Evolutionary conservation across 106 monocot species (phyloP), one percentile per base, ranked within the genome.

Genomic region (Cymbidium sinense): DNA sequence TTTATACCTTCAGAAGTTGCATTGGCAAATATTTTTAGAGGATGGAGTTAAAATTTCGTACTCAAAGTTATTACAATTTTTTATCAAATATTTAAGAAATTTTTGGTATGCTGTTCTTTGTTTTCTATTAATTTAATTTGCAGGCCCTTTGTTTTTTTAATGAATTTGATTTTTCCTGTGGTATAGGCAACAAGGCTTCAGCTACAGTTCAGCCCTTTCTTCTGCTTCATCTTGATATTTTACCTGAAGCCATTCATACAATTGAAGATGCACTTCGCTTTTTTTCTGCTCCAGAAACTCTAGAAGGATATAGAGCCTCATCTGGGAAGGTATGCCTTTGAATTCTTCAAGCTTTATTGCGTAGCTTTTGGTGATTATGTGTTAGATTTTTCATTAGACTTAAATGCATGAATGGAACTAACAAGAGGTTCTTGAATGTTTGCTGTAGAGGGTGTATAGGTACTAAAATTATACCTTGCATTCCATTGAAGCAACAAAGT

Each of bases 141-240:
- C 10, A 31, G 0, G 15, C 4, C 34, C 35, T 29, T 67, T 36
- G 37, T 71, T 6, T 71, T 36, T 69, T 39, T 71, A 20, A 71
- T 36, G 71, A 20, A 47, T 23, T 36, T 71, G 9, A 69, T 71
- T 71, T 71, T 39, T 71, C 37, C 19, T 36, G 1, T 70, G 23
- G 70, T 88, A n/a, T 75, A 95, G 95, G 98, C 35, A 94, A 84
- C 77, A 99, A 94, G 84, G 87, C 92, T 33, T 99, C 98, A 67
- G 98, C 88, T 51, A 99, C 98, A 62, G 87, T 99, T 28, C 92
- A 99, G 64, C 98, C 98, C 2, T 99, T 87, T 65, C 92, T 94
- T 29, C 80, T 99, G 79, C 85, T 99, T 74, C 98, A 99, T 87
- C 98, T 99, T 87, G 98, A 99, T 81, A 99, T 99, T 70, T 84